Evolutionary conservation across 305 asterid genomes (phyloP).

Genomic region (Petunia hybrid): DNA sequence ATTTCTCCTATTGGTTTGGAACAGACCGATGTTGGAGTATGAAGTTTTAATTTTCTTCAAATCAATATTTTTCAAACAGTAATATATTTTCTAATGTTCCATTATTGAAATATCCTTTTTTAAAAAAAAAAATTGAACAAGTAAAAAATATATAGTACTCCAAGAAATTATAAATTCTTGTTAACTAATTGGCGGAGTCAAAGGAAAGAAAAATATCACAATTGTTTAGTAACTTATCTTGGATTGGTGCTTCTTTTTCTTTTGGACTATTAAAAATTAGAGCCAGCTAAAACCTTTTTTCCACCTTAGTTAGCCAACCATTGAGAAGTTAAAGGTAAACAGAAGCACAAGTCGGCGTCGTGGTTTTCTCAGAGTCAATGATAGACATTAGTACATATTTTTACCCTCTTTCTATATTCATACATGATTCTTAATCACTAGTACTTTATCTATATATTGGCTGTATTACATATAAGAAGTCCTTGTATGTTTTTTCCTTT

Average conservation of each 20-base stretch:
- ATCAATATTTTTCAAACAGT: too few relatives aligned
- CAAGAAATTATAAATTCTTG: neutral
- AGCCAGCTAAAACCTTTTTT: neutral
- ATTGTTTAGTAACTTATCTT: too few relatives aligned
- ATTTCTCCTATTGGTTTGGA: too few relatives aligned
- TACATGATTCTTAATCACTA: neutral
- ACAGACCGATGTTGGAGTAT: too few relatives aligned
- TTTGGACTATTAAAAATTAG: too few relatives aligned
- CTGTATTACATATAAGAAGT: neutral
- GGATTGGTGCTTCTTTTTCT: too few relatives aligned
- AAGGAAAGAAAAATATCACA: neutral
- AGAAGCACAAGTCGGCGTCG: neutral
- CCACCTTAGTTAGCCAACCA: neutral
- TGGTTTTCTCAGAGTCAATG: neutral
- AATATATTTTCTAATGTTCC: too few relatives aligned
- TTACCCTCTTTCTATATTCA: neutral
- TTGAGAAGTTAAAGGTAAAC: neutral
- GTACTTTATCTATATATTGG: neutral
- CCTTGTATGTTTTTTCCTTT: neutral
- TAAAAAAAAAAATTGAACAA: too few relatives aligned
- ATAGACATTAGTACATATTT: neutral
- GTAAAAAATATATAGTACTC: too few relatives aligned
- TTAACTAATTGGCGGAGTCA: neutral
- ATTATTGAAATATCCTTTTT: too few relatives aligned
- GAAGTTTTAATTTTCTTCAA: too few relatives aligned